Conservation (phyloP, 768 basidiomycete species). For the Kwoniella botswanensis region DNA sequence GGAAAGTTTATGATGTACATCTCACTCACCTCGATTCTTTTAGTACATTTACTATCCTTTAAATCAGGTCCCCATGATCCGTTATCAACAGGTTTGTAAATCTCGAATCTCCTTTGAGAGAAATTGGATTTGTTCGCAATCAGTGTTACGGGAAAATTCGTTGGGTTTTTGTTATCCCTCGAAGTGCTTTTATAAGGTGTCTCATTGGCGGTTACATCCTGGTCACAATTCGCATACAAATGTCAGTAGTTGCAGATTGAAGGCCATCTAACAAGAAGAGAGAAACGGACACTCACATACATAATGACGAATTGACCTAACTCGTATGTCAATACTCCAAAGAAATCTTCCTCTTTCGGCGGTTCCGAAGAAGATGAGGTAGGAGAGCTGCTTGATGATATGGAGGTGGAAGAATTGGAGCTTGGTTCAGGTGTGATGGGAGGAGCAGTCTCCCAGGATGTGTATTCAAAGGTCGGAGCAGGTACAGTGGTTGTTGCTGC, state of each 20-base stretch:
- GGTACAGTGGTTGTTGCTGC: not conserved
- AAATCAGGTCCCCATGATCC: constrained; percentile 12
- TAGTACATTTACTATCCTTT: not conserved
- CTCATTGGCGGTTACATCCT: constrained; percentile 11
- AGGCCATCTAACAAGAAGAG: too few species aligned
- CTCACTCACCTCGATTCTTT: constrained; percentile 1
- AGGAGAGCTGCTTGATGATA: not conserved
- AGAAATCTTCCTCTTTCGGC: not conserved
- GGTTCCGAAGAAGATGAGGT: not conserved
- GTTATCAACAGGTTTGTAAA: constrained; percentile 9
- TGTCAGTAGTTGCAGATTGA: too few species aligned
- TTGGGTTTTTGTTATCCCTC: not conserved
- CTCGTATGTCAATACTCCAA: constrained; percentile 9
- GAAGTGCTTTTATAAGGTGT: not conserved
- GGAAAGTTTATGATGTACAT: too few species aligned
- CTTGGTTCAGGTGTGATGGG: not conserved
- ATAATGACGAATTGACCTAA: constrained; percentile 7
- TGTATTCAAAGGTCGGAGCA: not conserved
- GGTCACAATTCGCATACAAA: not conserved
- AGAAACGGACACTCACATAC: not conserved
- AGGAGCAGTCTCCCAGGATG: not conserved
- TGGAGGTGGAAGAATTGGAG: not conserved
- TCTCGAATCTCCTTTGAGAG: constrained; percentile 3
- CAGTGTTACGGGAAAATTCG: not conserved
- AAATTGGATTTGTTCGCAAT: not conserved